Conservation (phyloP, 140 eudicot genomes). For the Cichorium intybus region DNA sequence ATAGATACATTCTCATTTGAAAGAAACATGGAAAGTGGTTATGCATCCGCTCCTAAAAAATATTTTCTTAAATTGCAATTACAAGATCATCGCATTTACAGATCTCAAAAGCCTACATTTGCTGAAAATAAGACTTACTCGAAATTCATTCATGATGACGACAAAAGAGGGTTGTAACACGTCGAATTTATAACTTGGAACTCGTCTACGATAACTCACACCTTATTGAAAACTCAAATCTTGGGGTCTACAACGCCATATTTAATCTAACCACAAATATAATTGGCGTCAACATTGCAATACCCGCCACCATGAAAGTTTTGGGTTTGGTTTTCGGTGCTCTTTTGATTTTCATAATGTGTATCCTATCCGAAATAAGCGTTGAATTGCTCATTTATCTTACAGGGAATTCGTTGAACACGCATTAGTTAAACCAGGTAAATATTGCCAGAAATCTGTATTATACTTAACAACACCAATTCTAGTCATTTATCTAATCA, state of each 20-base stretch:
- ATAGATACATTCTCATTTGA: slow-evolving; percentile 13
- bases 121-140: slow-evolving; percentile 5
- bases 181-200: slow-evolving; percentile 24
- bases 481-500: slow-evolving; percentile 79
- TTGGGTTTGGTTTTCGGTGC: slow-evolving; percentile 63
- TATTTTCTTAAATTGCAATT: slow-evolving; percentile 44
- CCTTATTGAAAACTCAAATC: slow-evolving; percentile 33
- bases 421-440: slow-evolving; percentile 73
- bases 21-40: slow-evolving; percentile 43
- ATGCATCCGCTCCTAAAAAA: slow-evolving; percentile 41
- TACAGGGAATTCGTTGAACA: slow-evolving; percentile 79
- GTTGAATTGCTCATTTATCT: slow-evolving; percentile 63
- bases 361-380: slow-evolving; percentile 73
- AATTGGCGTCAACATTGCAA: slow-evolving; percentile 93
- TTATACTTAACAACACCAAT: slow-evolving; percentile 74
- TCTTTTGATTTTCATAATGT: slow-evolving; percentile 62
- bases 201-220: slow-evolving; percentile 40
- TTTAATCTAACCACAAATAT: slow-evolving; percentile 77
- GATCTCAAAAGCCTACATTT: slow-evolving; percentile 23
- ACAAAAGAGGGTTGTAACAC: slow-evolving; percentile 30
- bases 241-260: slow-evolving; percentile 70
- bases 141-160: slow-evolving; percentile 23
- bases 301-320: slow-evolving; percentile 91
- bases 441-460: slow-evolving; percentile 67
- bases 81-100: slow-evolving; percentile 28